Percentiles rank a stretch among this genome's conserved stretches.
These are phyloP conservation scores for Tuber indicum DNA, from an alignment of 495 filamentous ascomycete species.

Conservation along the genomic window DNA sequence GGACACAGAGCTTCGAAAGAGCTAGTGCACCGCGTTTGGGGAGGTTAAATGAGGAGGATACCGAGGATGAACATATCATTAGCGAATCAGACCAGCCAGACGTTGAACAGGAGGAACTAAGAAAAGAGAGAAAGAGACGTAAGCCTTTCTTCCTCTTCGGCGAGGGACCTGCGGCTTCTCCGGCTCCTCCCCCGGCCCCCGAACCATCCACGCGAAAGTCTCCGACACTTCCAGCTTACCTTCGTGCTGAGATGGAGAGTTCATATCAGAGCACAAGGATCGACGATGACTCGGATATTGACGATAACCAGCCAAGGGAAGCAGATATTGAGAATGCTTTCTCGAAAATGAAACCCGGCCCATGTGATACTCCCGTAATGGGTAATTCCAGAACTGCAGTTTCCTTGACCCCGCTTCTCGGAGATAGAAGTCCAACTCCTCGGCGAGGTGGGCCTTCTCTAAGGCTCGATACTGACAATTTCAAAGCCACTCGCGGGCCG, in stretches of 20 bases:
- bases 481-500: constrained; percentile 15
- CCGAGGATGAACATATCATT: constrained; percentile 16
- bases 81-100: constrained; percentile 20
- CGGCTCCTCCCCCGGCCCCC: constrained; percentile 33
- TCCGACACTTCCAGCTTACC: constrained; percentile 25
- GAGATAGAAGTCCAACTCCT: constrained; percentile 29
- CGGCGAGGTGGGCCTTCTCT: constrained; percentile 19
- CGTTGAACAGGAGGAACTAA: constrained; percentile 21
- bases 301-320: constrained; percentile 37
- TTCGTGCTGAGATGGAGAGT: constrained; percentile 33
- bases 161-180: constrained; percentile 20
- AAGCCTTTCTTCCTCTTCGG: constrained; percentile 28
- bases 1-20: constrained; percentile 24
- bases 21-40: constrained; percentile 18
- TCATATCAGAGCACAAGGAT: constrained; percentile 24
- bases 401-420: constrained; percentile 34
- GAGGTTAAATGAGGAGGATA: constrained; percentile 24
- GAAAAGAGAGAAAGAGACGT: constrained; percentile 19
- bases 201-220: constrained; percentile 28
- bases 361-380: constrained; percentile 37
- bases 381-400: constrained; percentile 27
- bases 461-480: constrained; percentile 19
- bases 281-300: constrained; percentile 37
- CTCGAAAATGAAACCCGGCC: constrained; percentile 31
- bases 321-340: constrained; percentile 32